Evolutionary conservation across 345 rosid genomes (phyloP), one percentile per base, ranked within the genome.

Genomic region (Moringa oleifera): DNA sequence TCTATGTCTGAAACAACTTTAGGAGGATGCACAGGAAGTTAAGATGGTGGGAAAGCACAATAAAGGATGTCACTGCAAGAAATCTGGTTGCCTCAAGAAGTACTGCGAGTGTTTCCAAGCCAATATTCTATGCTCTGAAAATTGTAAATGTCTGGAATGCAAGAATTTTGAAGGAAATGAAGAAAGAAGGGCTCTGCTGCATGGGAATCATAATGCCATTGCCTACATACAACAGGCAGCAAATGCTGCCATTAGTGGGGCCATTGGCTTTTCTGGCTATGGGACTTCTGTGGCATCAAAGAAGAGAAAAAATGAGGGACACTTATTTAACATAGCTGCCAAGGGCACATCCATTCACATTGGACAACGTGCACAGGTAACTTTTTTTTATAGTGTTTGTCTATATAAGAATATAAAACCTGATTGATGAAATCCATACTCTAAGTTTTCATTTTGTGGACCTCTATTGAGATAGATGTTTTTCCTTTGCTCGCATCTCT

Each of bases 61-160:
- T 51, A 92, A 83, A 85, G 98, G 96, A 51, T 92, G 98, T 62
- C 79, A 87, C 64, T 87, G 96, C 79, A 89, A 80, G 84, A 92
- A 84, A 73, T 85, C 96, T 18, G 87, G 95, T 41, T 92, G 93
- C 76, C 93, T 92, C 36, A 92, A 89, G 81, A 87, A 85, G 80
- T 92, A 92, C 61, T 89, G 98, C 46, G 98, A 87, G 71, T 89
- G 98, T 79, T 92, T 79, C 76, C 92, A 92, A 68, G 96, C 91
- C 17, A 77, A 81, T 64, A 72, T 89, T 70, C 63, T 82, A 23
- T 92, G 98, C 76, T 92, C 95, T 28, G 98, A 92, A 45, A 92
- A 82, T 72, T 89, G 96, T 69, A 82, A 64, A 79, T 92, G 96
- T 66, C 66, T 79, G 76, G 95, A 89, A 59, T 87, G 96, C 79